Evolutionary conservation across 306 rosid species (phyloP), one percentile per base, ranked within the genome.

Genomic region (Prunus davidiana): DNA sequence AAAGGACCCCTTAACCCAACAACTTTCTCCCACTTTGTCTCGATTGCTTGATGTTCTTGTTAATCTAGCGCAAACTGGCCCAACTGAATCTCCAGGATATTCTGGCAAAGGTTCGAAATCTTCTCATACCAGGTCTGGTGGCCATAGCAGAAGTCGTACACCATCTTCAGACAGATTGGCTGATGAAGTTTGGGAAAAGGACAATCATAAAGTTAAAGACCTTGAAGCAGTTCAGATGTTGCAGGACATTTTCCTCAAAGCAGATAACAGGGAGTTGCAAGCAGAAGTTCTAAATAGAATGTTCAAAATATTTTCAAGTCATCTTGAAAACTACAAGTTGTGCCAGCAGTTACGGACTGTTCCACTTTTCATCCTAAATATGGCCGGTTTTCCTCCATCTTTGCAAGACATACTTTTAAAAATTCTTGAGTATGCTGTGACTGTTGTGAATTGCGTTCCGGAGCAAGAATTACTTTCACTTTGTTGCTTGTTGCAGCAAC

Each of bases 361-460:
- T 82, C 98, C 99, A 64, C 98, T 96, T 89, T 84, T 96, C 70
- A 96, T 96, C 83, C 86, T 96, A 79, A 96, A 96, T 78, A 96
- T 96, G 99, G 97, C 87, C 47, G 92, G 89, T 73, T 91, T 96
- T 76, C 96, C 98, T 75, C 76, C 93, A 69, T 76, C 96, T 69
- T 84, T 93, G 81, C 98, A 91, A 82, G 99, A 93, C 78, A 91
- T 88, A 72, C 91, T 96, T 79, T 80, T 96, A 88, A 96, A 96
- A 87, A 96, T 96, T 86, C 99, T 96, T 43, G 99, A 96, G 86
- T 96, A 96, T 89, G 99, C 94, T 63, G 99, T 96, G 85, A 96
- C 98, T 73, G 99, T 96, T 61, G 98, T 93, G 76, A 96, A 96
- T 84, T 92, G 98, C 67, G 93, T 96, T 82, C 99, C 99, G 9